Percentiles rank a stretch among this genome's conserved stretches.
These are phyloP conservation scores for Starmerella apicola DNA, from an alignment of 805 yeast species.

Conservation along the genomic window DNA sequence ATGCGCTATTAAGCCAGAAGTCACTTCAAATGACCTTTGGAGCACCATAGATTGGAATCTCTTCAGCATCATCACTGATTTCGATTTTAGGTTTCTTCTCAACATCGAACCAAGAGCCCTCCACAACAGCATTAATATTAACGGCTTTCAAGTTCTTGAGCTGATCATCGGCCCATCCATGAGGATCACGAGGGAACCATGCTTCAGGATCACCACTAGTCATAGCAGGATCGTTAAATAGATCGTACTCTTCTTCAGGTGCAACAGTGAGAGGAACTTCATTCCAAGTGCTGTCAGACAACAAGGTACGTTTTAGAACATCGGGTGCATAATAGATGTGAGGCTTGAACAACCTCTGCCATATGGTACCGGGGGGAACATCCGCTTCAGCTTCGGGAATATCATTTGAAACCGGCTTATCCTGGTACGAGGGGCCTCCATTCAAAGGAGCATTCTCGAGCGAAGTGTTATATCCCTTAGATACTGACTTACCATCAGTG, in stretches of 20 bases:
- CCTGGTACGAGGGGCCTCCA: too few species aligned
- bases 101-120: constrained; percentile 45
- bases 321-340: constrained; percentile 37
- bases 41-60: constrained; percentile 18
- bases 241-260: constrained; percentile 41
- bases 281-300: constrained; percentile 24
- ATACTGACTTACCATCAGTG: neutral
- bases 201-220: constrained; percentile 56
- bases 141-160: constrained; percentile 41
- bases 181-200: constrained; percentile 87
- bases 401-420: neutral
- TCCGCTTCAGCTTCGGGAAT: neutral
- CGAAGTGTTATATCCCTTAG: neutral
- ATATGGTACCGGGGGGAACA: constrained; percentile 19
- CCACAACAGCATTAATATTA: constrained; percentile 53
- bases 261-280: constrained; percentile 14
- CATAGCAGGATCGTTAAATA: constrained; percentile 68
- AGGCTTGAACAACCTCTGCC: constrained; percentile 44
- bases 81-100: constrained; percentile 18
- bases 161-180: constrained; percentile 60
- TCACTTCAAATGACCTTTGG: constrained; percentile 2
- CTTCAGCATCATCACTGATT: constrained; percentile 11
- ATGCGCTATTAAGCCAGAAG: neutral
- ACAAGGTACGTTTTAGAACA: constrained; percentile 20
- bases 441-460: constrained; percentile 22